A percentile compares a stretch with the other conserved stretches of the same genome.
Evolutionary conservation across 495 filamentous ascomycete genomes (phyloP).

Genomic region (Astrocystis sublimbata): DNA sequence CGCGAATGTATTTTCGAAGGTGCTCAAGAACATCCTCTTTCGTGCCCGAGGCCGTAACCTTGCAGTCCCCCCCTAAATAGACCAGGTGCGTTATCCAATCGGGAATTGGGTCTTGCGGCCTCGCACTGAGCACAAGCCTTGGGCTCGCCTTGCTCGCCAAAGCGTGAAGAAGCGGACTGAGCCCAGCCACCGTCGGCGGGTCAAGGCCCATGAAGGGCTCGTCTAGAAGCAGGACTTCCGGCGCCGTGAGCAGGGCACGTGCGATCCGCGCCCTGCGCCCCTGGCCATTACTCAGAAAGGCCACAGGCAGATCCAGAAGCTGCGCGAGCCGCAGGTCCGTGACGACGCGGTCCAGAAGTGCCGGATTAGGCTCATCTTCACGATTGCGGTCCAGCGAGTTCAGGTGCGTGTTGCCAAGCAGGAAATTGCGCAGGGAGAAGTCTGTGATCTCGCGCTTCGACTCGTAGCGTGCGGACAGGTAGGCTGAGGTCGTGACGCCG

Average conservation of each 20-base stretch:
- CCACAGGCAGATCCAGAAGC: conserved; percentile 75
- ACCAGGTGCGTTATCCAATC: conserved; percentile 86
- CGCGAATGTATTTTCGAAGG: conserved; percentile 45
- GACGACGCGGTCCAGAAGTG: conserved; percentile 60
- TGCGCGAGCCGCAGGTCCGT: conserved; percentile 62
- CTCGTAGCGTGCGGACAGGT: conserved; percentile 92
- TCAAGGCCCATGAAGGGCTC: conserved; percentile 98
- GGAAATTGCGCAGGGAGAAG: conserved; percentile 76
- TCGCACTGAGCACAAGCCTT: conserved; percentile 71
- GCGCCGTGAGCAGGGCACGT: conserved; percentile 72
- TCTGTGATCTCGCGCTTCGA: conserved; percentile 82
- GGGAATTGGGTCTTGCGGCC: conserved; percentile 83
- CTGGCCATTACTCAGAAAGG: conserved; percentile 91
- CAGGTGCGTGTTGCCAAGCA: conserved; percentile 73
- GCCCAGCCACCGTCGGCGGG: conserved; percentile 66
- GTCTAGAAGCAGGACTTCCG: conserved; percentile 83
- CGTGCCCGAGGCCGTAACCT: conserved; percentile 57
- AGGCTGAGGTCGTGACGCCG: conserved; percentile 61
- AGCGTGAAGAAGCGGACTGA: conserved; percentile 67
- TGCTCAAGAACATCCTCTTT: conserved; percentile 55
- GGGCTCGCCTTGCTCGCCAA: conserved; percentile 66
- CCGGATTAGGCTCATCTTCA: conserved; percentile 52
- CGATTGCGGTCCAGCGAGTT: conserved; percentile 55
- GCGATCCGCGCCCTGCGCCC: conserved; percentile 84
- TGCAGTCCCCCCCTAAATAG: conserved; percentile 61